Evolutionary conservation across 2,329 filamentous ascomycete species (phyloP).

Genomic region (Fusarium cyanostomum): DNA sequence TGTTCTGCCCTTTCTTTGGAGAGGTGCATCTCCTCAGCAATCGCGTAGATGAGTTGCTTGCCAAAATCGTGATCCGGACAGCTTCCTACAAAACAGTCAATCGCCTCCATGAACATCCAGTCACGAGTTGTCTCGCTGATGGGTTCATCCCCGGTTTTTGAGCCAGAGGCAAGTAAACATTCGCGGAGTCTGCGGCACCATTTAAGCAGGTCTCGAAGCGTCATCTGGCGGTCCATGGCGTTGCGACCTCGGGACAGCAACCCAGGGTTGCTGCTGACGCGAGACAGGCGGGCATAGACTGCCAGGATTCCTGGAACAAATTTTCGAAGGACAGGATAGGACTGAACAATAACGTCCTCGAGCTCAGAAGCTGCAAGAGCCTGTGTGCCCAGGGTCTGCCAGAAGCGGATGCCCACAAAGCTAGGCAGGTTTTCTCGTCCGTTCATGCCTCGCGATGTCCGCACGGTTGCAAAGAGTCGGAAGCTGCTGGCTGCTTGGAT

Average conservation of each 20-base stretch:
- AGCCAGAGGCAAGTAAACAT: slow-evolving; percentile 69
- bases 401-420: slow-evolving; percentile 86
- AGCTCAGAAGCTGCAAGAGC: slow-evolving; percentile 76
- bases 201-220: slow-evolving; percentile 84
- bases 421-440: slow-evolving; percentile 73
- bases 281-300: slow-evolving; percentile 65
- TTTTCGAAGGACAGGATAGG: slow-evolving; percentile 74
- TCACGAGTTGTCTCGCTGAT: slow-evolving; percentile 78
- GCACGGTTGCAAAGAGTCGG: slow-evolving; percentile 89
- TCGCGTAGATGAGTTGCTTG: slow-evolving; percentile 68
- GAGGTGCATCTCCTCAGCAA: slow-evolving; percentile 89
- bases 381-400: slow-evolving; percentile 78
- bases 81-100: slow-evolving; percentile 91
- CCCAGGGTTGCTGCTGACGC: slow-evolving; percentile 57
- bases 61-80: slow-evolving; percentile 73
- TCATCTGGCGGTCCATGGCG: slow-evolving; percentile 64
- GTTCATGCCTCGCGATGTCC: slow-evolving; percentile 75
- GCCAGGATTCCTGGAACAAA: slow-evolving; percentile 67
- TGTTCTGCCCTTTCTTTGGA: slow-evolving; percentile 83
- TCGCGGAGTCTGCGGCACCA: slow-evolving; percentile 83
- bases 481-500: slow-evolving; percentile 87
- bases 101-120: slow-evolving; percentile 90
- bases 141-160: slow-evolving; percentile 73
- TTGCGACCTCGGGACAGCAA: slow-evolving; percentile 51
- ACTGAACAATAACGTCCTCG: slow-evolving; percentile 74